Conservation (phyloP, 192 early-diverging fungal genomes). For the Umbelopsis sp. region DNA sequence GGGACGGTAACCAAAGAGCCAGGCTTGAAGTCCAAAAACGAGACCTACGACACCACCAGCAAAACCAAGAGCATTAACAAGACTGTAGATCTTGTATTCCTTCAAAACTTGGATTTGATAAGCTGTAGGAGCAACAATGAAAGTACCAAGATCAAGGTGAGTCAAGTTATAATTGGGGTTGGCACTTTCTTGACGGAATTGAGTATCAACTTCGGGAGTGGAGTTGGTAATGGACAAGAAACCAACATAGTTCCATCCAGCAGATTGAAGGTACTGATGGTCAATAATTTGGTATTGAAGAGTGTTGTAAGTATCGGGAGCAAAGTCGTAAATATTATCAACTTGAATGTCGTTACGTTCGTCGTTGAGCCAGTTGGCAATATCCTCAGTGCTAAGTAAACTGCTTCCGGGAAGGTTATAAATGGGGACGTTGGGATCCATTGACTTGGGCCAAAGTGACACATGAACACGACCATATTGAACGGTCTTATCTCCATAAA, state of each 20-base stretch:
- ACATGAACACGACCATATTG: slow-evolving; percentile 31
- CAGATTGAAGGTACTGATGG: slow-evolving; percentile 29
- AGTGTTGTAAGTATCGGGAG: slow-evolving; percentile 30
- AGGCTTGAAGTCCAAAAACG: slow-evolving; percentile 28
- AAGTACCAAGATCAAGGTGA: slow-evolving; percentile 27
- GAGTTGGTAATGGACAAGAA: slow-evolving; percentile 35
- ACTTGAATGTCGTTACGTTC: slow-evolving; percentile 36
- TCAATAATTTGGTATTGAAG: slow-evolving; percentile 26
- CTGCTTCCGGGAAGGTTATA: slow-evolving; percentile 18
- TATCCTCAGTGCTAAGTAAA: slow-evolving; percentile 9
- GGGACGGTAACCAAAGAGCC: slow-evolving; percentile 36
- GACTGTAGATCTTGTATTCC: slow-evolving; percentile 37
- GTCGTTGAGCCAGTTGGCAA: slow-evolving; percentile 28
- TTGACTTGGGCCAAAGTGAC: slow-evolving; percentile 30
- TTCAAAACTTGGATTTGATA: slow-evolving; percentile 12
- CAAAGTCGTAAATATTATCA: slow-evolving; percentile 29
- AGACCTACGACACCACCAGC: slow-evolving; percentile 38
- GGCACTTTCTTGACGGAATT: slow-evolving; percentile 29
- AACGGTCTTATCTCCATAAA: slow-evolving; percentile 30
- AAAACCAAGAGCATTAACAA: slow-evolving; percentile 38
- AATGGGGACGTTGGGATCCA: slow-evolving; percentile 30
- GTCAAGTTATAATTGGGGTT: slow-evolving; percentile 30
- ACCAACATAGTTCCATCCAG: slow-evolving; percentile 38
- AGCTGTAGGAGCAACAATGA: slow-evolving; percentile 21
- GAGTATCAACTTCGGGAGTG: slow-evolving; percentile 26